phyloP scores from a whole-genome alignment of 1,139 yeast genomes.

The Candida freyschussii region DNA sequence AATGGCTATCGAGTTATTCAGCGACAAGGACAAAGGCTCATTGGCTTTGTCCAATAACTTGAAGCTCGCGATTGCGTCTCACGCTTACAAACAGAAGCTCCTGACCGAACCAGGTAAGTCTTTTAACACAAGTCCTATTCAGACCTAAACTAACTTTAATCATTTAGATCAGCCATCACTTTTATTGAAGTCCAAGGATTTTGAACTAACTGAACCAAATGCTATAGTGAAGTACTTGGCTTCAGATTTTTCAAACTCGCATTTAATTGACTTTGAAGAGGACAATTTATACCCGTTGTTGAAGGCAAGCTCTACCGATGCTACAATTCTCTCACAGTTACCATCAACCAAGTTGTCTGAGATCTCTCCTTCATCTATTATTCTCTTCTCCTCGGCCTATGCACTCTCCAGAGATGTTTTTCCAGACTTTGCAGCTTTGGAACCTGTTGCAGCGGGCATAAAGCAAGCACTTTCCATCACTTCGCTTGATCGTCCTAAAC shows the following conservation, averaged over 20 bases:
- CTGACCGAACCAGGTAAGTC: slow-evolving; percentile 21
- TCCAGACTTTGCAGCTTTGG: slow-evolving; percentile 33
- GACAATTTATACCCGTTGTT: slow-evolving; percentile 28
- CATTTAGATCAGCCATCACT: slow-evolving; percentile 36
- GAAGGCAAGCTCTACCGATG: slow-evolving; percentile 19
- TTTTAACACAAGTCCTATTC: slow-evolving; percentile 1
- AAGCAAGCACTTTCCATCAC: slow-evolving; percentile 29
- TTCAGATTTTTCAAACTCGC: slow-evolving; percentile 36
- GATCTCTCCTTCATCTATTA: slow-evolving; percentile 29
- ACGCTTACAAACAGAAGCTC: slow-evolving; percentile 33
- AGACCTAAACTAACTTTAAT: slow-evolving; percentile 17
- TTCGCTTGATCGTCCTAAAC: slow-evolving; percentile 33
- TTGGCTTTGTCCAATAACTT: slow-evolving; percentile 50
- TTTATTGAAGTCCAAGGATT: slow-evolving; percentile 33
- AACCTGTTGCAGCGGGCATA: slow-evolving; percentile 38
- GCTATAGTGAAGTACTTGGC: slow-evolving; percentile 73
- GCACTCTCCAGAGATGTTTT: slow-evolving; percentile 29
- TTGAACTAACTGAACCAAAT: slow-evolving; percentile 68
- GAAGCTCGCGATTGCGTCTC: slow-evolving; percentile 54
- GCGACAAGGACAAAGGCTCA: slow-evolving; percentile 37
- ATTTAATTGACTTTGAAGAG: slow-evolving; percentile 34
- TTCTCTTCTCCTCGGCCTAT: slow-evolving; percentile 32
- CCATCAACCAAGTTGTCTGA: slow-evolving; percentile 23
- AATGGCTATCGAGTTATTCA: slow-evolving; percentile 36
- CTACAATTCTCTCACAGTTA: slow-evolving; percentile 20